Percentiles rank a stretch among this genome's conserved stretches.
phyloP scores from a whole-genome alignment of 805 yeast genomes.

The Schizosaccharomyces octosporus region DNA sequence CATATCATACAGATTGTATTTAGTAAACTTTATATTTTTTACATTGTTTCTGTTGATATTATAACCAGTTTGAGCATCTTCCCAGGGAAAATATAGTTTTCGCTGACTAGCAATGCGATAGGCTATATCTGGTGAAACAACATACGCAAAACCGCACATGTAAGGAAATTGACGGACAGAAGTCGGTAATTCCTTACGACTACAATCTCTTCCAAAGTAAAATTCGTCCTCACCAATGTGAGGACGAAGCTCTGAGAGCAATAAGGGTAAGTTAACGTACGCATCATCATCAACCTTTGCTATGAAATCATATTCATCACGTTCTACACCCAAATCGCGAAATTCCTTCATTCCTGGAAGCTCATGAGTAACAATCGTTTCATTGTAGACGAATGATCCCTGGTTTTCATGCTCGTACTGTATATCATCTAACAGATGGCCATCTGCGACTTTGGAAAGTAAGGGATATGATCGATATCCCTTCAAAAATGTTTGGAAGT shows the following conservation, averaged over 20 bases:
- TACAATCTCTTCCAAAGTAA: background rate
- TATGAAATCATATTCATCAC: background rate
- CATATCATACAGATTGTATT: background rate
- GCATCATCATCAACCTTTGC: constrained; percentile 1
- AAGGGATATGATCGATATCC: background rate
- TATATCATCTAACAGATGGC: background rate
- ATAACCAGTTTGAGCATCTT: background rate
- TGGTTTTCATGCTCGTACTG: background rate
- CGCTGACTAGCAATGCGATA: background rate
- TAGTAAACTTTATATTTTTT: background rate
- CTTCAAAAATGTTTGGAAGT: background rate
- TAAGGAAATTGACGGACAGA: background rate
- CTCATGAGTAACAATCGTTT: background rate
- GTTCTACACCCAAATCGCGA: background rate
- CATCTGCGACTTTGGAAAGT: background rate
- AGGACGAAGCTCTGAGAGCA: background rate
- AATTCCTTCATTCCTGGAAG: background rate
- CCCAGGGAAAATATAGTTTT: background rate
- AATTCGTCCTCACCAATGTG: background rate
- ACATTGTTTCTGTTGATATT: background rate
- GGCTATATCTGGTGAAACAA: background rate
- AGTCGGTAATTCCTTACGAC: background rate
- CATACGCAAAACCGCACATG: background rate
- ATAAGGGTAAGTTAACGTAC: background rate
- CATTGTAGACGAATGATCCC: background rate